Conservation (phyloP, 371 early-diverging fungal species). For the Circinella minor region DNA sequence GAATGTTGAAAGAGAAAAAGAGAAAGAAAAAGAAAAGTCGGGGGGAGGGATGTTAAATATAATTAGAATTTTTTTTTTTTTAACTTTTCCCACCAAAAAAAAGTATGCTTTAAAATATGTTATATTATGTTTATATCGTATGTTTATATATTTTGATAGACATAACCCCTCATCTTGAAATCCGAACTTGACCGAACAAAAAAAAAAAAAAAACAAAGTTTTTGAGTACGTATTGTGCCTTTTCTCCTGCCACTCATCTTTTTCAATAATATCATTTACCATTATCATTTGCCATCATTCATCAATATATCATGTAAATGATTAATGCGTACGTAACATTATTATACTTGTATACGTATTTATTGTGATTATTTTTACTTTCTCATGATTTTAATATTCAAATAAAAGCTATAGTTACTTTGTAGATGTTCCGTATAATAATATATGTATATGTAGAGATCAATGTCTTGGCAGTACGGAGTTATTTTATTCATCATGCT, state of each 20-base stretch:
- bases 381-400: not conserved
- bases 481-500: not conserved
- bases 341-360: too few species aligned
- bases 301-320: too few species aligned
- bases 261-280: too few species aligned
- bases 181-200: slow-evolving; percentile 4
- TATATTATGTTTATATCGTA: too few species aligned
- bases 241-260: too few species aligned
- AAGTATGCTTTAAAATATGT: not conserved
- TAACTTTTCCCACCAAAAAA: slow-evolving; percentile 10
- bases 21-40: slow-evolving; percentile 6
- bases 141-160: not conserved
- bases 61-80: not conserved
- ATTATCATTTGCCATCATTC: too few species aligned
- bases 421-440: not conserved
- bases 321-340: too few species aligned
- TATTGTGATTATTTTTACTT: not conserved
- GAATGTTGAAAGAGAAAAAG: not conserved
- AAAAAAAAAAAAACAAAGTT: not conserved
- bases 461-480: slow-evolving; percentile 8
- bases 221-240: too few species aligned
- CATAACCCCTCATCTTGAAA: not conserved
- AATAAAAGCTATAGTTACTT: slow-evolving; percentile 1
- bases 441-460: not conserved
- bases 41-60: not conserved